A percentile compares a stretch with the other conserved stretches of the same genome.
Evolutionary conservation across 352 stramenopile species (phyloP).

Genomic region (Pythium vanterpoolii): DNA sequence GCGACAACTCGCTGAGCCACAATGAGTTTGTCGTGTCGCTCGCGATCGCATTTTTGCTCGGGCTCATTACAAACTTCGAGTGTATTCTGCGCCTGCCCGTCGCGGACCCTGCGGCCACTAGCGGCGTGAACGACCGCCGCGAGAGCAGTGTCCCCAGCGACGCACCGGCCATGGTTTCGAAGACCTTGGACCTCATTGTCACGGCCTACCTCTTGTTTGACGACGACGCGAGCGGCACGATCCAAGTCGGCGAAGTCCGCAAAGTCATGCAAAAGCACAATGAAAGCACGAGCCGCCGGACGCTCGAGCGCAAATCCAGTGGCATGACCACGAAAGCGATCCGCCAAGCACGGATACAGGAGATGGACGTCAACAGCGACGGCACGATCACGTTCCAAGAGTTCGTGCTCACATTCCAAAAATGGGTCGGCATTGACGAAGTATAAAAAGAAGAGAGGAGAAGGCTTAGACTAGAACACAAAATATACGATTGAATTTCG

Average conservation of each 20-base stretch:
- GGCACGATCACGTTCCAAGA: slow-evolving; percentile 89
- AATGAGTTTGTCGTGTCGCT: slow-evolving; percentile 87
- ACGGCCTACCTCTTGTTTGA: slow-evolving; percentile 86
- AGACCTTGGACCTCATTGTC: slow-evolving; percentile 80
- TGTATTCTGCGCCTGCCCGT: slow-evolving; percentile 25
- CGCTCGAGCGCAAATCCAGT: slow-evolving; percentile 52
- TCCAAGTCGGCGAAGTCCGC: slow-evolving; percentile 71
- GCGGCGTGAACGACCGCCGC: slow-evolving; percentile 6
- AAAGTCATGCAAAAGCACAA: slow-evolving; percentile 60
- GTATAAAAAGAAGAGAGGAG: neutral
- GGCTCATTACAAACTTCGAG: slow-evolving; percentile 74
- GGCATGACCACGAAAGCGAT: slow-evolving; percentile 58
- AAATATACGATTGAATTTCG: neutral
- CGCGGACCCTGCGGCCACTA: neutral
- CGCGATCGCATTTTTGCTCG: slow-evolving; percentile 79
- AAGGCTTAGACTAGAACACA: neutral
- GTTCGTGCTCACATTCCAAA: slow-evolving; percentile 87
- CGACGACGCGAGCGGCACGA: slow-evolving; percentile 75
- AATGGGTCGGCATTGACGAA: slow-evolving; percentile 77
- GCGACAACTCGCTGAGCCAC: slow-evolving; percentile 79
- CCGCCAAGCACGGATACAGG: slow-evolving; percentile 76
- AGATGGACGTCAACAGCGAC: slow-evolving; percentile 85
- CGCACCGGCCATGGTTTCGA: slow-evolving; percentile 50
- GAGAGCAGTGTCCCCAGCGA: slow-evolving; percentile 17
- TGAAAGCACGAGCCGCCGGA: slow-evolving; percentile 20